Evolutionary conservation across 2,329 filamentous ascomycete genomes (phyloP).

Genomic region (Herpotrichia juniperi): DNA sequence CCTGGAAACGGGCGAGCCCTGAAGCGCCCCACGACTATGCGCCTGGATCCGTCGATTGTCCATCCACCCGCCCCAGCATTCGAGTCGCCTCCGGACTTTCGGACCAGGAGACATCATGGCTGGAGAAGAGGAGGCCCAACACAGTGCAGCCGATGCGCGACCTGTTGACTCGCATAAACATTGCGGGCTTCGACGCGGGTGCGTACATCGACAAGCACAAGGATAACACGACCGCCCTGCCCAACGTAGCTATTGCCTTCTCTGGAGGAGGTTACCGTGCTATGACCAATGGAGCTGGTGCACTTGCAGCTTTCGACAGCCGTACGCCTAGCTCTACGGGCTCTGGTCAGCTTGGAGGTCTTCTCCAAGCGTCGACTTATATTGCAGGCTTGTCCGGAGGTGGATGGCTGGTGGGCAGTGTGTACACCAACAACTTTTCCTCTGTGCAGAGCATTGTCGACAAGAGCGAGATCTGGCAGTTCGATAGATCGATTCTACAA

Average conservation of each 20-base stretch:
- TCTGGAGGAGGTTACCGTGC: slow-evolving; percentile 88
- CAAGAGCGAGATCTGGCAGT: slow-evolving; percentile 64
- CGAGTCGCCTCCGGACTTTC: slow-evolving; percentile 70
- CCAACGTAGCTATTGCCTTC: slow-evolving; percentile 76
- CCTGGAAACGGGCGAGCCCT: slow-evolving; percentile 53
- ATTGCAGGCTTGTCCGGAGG: slow-evolving; percentile 81
- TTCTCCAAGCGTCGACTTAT: slow-evolving; percentile 83
- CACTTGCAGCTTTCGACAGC: slow-evolving; percentile 77
- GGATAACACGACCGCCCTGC: slow-evolving; percentile 62
- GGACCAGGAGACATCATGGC: slow-evolving; percentile 73
- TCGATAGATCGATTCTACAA: slow-evolving; percentile 66
- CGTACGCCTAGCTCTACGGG: slow-evolving; percentile 68
- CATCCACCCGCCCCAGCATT: slow-evolving; percentile 70
- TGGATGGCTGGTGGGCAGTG: slow-evolving; percentile 81
- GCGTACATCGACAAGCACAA: slow-evolving; percentile 69
- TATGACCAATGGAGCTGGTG: slow-evolving; percentile 83
- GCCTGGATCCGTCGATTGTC: slow-evolving; percentile 72
- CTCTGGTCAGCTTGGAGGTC: slow-evolving; percentile 74
- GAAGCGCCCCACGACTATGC: slow-evolving; percentile 73
- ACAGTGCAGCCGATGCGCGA: slow-evolving; percentile 77
- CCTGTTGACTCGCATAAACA: slow-evolving; percentile 73
- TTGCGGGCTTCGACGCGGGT: slow-evolving; percentile 78
- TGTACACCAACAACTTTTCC: slow-evolving; percentile 80
- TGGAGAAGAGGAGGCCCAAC: slow-evolving; percentile 71
- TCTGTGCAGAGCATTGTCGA: slow-evolving; percentile 65